Evolutionary conservation across 371 early-diverging fungal genomes (phyloP).

Genomic region (Cokeromyces recurvatus): DNA sequence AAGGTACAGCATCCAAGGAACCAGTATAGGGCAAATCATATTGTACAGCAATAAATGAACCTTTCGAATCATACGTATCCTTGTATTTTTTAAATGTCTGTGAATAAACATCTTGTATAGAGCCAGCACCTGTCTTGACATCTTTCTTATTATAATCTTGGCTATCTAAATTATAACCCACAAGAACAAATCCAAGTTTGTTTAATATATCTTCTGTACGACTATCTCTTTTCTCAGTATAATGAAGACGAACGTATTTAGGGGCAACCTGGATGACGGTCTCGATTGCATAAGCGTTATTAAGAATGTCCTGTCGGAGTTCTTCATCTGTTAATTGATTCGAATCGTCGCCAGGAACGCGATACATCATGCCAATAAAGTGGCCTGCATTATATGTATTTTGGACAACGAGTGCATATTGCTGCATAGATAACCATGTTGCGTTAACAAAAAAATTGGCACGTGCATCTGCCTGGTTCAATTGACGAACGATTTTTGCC

Average conservation of each 20-base stretch:
- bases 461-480: constrained; percentile 46
- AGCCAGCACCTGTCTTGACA: constrained; percentile 28
- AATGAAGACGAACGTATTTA: constrained; percentile 52
- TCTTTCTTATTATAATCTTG: constrained; percentile 41
- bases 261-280: constrained; percentile 48
- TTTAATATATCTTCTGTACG: constrained; percentile 38
- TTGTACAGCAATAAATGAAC: constrained; percentile 48
- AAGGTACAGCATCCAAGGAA: constrained; percentile 39
- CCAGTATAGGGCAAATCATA: constrained; percentile 57
- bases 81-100: constrained; percentile 33
- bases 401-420: constrained; percentile 50
- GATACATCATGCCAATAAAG: constrained; percentile 58
- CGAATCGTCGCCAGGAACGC: constrained; percentile 46
- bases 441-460: constrained; percentile 60
- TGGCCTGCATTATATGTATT: constrained; percentile 53
- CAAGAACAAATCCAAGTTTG: constrained; percentile 45
- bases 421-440: constrained; percentile 46
- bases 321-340: constrained; percentile 40
- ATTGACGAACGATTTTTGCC: constrained; percentile 47
- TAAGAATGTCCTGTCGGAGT: constrained; percentile 42
- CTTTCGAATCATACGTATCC: constrained; percentile 41
- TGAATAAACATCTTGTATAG: constrained; percentile 39
- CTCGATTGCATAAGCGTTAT: constrained; percentile 41
- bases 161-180: constrained; percentile 53
- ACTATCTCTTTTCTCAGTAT: constrained; percentile 37